phyloP scores from a whole-genome alignment of 805 yeast species.

The Saccharomycopsis javanensis region DNA sequence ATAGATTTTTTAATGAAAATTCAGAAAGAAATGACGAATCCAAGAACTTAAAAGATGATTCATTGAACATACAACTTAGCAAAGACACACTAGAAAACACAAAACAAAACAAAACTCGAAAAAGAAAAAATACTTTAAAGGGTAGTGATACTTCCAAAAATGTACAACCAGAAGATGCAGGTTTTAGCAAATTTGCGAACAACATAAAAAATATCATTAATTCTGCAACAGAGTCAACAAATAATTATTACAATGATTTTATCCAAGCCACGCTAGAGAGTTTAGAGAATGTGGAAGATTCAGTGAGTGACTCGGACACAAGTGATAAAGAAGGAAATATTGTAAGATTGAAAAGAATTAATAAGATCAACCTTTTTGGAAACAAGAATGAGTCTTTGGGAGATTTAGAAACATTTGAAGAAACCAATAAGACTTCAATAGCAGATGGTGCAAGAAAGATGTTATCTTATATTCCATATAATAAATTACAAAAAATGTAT shows the following conservation, averaged over 20 bases:
- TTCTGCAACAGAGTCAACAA: conserved; percentile 14
- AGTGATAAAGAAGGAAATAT: conserved; percentile 15
- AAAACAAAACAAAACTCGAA: neutral
- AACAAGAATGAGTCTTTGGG: neutral
- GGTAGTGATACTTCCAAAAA: neutral
- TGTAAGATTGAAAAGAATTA: conserved; percentile 8
- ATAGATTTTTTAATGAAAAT: conserved; percentile 16
- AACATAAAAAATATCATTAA: conserved; percentile 16
- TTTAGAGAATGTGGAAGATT: conserved; percentile 1
- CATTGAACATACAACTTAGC: neutral
- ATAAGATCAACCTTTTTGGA: conserved; percentile 1
- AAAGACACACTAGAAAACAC: neutral
- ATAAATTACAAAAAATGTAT: neutral
- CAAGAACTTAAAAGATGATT: neutral
- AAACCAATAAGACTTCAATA: neutral
- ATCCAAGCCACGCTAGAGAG: conserved; percentile 10
- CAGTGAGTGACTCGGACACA: conserved; percentile 6
- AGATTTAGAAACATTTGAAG: neutral
- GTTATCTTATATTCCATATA: neutral
- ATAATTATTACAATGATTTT: conserved; percentile 14
- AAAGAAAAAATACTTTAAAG: neutral
- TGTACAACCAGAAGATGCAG: neutral
- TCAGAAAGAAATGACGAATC: conserved; percentile 9
- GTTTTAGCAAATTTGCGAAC: conserved; percentile 7
- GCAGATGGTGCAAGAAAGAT: neutral